Evolutionary conservation across 2,329 filamentous ascomycete species (phyloP).

Genomic region (Bretziella fagacearum): DNA sequence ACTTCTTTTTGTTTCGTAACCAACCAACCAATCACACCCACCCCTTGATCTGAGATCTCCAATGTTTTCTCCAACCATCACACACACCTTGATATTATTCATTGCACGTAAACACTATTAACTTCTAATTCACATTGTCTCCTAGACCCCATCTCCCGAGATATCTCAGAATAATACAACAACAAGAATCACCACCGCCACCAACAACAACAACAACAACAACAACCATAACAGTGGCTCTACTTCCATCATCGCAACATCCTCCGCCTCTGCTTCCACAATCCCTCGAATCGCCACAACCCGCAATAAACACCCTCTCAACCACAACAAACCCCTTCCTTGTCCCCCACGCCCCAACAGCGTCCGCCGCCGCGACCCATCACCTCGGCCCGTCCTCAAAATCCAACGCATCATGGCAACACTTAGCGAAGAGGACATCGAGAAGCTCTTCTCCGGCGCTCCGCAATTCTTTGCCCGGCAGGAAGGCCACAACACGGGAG

Average conservation of each 20-base stretch:
- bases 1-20: no score
- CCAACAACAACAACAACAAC: no score
- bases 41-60: no score
- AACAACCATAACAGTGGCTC: no score
- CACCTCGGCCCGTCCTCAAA: conserved; percentile 30
- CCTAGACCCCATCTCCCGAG: no score
- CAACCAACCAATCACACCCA: no score
- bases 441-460: conserved; percentile 58
- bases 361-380: conserved; percentile 23
- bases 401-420: conserved; percentile 42
- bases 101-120: no score
- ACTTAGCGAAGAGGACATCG: conserved; percentile 41
- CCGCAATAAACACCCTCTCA: conserved; percentile 17
- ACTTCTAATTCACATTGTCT: no score
- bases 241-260: neutral
- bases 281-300: neutral
- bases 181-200: no score
- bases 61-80: no score
- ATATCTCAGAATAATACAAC: no score
- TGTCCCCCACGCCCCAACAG: conserved; percentile 30
- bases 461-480: conserved; percentile 51
- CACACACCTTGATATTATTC: no score
- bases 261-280: neutral
- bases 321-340: conserved; percentile 41
- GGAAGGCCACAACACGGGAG: conserved; percentile 40